A percentile compares a stretch with the other conserved stretches of the same genome.
Evolutionary conservation across 495 filamentous ascomycete genomes (phyloP).

Genomic region (Glonium stellatum): DNA sequence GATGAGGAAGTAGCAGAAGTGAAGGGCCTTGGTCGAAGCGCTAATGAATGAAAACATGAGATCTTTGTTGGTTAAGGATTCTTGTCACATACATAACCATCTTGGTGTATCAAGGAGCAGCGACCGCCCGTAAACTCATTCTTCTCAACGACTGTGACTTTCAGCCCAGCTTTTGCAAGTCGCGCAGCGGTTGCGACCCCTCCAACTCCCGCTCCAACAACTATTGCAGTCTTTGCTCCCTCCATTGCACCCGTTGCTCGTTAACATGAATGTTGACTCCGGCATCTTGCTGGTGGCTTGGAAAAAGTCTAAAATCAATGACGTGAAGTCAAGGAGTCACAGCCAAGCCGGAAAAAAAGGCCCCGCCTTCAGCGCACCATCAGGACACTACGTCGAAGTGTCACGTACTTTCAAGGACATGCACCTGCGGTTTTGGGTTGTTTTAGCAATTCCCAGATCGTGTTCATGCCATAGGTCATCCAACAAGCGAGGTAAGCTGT

Average conservation of each 20-base stretch:
- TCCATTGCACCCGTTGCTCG: not conserved
- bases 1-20: constrained; percentile 57
- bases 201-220: constrained; percentile 57
- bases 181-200: constrained; percentile 61
- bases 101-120: constrained; percentile 51
- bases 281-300: not conserved
- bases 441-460: too few relatives aligned
- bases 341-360: not conserved
- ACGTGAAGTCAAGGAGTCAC: not conserved
- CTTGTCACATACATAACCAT: constrained; percentile 42
- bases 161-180: constrained; percentile 56
- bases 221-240: constrained; percentile 4
- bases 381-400: too few relatives aligned
- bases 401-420: too few relatives aligned
- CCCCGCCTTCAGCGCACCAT: not conserved
- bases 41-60: constrained; percentile 26
- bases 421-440: too few relatives aligned
- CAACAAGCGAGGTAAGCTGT: too few relatives aligned
- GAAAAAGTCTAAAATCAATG: not conserved
- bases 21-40: constrained; percentile 69
- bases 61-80: not conserved
- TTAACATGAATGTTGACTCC: not conserved
- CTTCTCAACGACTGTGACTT: constrained; percentile 63
- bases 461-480: too few relatives aligned
- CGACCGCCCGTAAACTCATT: constrained; percentile 60